Evolutionary conservation across 305 asterid species (phyloP).

Genomic region (Rubia peregrina): DNA sequence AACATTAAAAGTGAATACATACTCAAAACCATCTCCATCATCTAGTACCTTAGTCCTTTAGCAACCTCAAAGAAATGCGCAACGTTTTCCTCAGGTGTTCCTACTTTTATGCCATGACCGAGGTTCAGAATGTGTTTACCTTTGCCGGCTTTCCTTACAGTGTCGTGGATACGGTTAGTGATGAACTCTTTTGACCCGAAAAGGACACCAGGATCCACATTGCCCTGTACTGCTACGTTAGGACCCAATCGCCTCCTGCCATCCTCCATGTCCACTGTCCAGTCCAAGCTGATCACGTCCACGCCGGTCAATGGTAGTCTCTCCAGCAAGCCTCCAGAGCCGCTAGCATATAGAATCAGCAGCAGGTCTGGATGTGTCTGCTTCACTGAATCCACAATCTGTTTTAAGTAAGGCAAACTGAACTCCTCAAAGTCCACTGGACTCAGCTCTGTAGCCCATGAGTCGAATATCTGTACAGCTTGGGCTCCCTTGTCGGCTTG

Average conservation of each 20-base stretch:
- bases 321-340: constrained; percentile 95
- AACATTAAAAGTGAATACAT: constrained; percentile 3
- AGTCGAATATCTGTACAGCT: constrained; percentile 93
- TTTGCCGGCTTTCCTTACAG: constrained; percentile 81
- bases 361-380: constrained; percentile 75
- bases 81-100: constrained; percentile 98
- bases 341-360: constrained; percentile 82
- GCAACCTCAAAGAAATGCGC: constrained; percentile 98
- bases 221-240: constrained; percentile 83
- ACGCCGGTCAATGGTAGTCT: constrained; percentile 83
- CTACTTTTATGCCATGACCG: constrained; percentile 93
- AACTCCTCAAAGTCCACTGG: constrained; percentile 93
- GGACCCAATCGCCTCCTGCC: constrained; percentile 74
- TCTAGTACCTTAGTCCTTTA: constrained; percentile 66
- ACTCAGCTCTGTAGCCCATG: constrained; percentile 99
- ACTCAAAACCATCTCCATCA: constrained; percentile 8
- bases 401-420: constrained; percentile 82
- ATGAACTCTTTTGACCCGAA: constrained; percentile 93
- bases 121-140: constrained; percentile 92
- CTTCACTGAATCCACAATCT: constrained; percentile 68
- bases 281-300: constrained; percentile 90
- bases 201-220: constrained; percentile 92
- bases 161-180: constrained; percentile 73
- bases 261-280: constrained; percentile 98
- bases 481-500: constrained; percentile 99